Conservation (phyloP, 352 stramenopile species). For the Phytopythium vexans region DNA sequence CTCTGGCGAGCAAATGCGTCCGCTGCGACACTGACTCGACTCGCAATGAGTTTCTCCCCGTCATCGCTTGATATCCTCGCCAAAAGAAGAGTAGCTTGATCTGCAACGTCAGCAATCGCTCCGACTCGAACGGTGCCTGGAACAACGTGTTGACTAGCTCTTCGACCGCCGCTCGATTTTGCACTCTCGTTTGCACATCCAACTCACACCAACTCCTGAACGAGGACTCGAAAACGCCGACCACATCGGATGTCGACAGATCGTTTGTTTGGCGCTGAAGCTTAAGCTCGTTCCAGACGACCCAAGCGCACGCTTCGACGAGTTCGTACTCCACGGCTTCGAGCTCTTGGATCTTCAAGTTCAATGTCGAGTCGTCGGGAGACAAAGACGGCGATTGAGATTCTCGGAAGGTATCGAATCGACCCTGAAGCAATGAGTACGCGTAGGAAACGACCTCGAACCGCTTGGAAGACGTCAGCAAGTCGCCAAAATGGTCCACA, state of each 20-base stretch:
- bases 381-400: slow-evolving; percentile 11
- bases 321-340: slow-evolving; percentile 34
- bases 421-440: slow-evolving; percentile 37
- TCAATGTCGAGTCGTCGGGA: slow-evolving; percentile 22
- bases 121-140: background rate
- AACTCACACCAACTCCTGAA: slow-evolving; percentile 24
- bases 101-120: background rate
- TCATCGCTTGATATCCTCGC: background rate
- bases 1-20: background rate
- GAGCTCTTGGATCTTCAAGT: slow-evolving; percentile 33
- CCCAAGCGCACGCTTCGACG: slow-evolving; percentile 23
- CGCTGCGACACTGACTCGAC: slow-evolving; percentile 1
- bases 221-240: slow-evolving; percentile 9
- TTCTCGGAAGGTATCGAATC: slow-evolving; percentile 26
- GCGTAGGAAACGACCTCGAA: slow-evolving; percentile 49
- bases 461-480: slow-evolving; percentile 42
- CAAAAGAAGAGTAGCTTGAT: slow-evolving; percentile 3
- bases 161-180: background rate
- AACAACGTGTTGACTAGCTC: background rate
- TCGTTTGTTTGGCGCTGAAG: slow-evolving; percentile 3
- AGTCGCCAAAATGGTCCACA: slow-evolving; percentile 31
- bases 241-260: background rate
- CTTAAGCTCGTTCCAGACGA: slow-evolving; percentile 23
- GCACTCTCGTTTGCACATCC: slow-evolving; percentile 5
- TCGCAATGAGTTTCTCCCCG: background rate